phyloP scores from a whole-genome alignment of 2,329 filamentous ascomycete genomes.

The Albophoma yamanashiensis region DNA sequence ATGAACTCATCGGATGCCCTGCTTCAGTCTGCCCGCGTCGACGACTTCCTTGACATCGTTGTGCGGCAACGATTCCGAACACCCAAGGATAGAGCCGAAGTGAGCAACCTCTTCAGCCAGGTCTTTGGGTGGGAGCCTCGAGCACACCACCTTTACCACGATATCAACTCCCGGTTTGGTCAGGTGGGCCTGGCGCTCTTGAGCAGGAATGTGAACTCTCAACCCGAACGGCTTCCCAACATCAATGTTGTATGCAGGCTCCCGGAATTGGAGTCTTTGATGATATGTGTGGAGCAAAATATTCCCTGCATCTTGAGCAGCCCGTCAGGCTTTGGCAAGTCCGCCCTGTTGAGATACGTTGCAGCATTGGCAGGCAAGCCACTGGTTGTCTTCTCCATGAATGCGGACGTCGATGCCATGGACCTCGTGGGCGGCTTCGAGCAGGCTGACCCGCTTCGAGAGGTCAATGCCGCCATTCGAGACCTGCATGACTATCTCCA shows the following conservation, averaged over 20 bases:
- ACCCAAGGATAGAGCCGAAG: conserved; percentile 51
- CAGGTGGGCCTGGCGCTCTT: conserved; percentile 75
- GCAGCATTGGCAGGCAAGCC: conserved; percentile 69
- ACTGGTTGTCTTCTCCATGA: conserved; percentile 77
- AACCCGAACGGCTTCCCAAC: conserved; percentile 38
- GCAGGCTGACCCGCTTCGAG: conserved; percentile 73
- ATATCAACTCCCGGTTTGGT: conserved; percentile 51
- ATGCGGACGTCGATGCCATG: conserved; percentile 92
- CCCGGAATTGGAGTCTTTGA: conserved; percentile 69
- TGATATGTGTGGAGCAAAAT: conserved; percentile 76
- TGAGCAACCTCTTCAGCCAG: conserved; percentile 55
- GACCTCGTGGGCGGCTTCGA: conserved; percentile 96
- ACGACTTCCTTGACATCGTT: conserved; percentile 71
- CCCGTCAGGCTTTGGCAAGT: conserved; percentile 78
- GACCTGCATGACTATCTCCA: conserved; percentile 41
- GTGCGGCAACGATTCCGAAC: conserved; percentile 83
- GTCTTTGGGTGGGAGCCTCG: conserved; percentile 45
- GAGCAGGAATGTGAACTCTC: conserved; percentile 43
- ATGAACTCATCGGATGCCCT: conserved; percentile 40
- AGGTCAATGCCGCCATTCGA: conserved; percentile 48
- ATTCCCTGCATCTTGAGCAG: conserved; percentile 88
- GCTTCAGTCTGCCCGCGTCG: conserved; percentile 46
- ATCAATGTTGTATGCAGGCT: conserved; percentile 47
- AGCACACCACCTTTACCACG: conserved; percentile 59
- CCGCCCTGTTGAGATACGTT: conserved; percentile 64